These are phyloP conservation scores for Wallacemonas sp. DNA, from an alignment of 208 protist genomes.

Conservation along the genomic window DNA sequence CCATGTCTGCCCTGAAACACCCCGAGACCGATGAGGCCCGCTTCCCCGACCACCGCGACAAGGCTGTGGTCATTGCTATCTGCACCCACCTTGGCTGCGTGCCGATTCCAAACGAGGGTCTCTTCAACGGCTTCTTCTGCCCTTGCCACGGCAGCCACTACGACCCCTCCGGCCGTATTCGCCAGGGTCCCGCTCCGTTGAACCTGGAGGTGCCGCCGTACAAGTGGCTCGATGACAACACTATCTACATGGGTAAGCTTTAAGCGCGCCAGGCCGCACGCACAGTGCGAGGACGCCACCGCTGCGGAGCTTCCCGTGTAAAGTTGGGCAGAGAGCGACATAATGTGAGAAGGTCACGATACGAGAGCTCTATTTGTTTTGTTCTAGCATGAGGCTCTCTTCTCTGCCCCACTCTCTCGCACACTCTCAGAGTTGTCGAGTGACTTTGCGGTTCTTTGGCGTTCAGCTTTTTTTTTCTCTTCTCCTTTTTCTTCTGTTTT, in stretches of 20 bases:
- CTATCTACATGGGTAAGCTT: constrained; percentile 94
- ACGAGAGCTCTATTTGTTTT: no score
- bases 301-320: not conserved
- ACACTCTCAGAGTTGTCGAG: no score
- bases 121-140: constrained; percentile 98
- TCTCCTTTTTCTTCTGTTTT: constrained; percentile 10
- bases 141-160: constrained; percentile 99
- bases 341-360: not conserved
- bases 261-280: constrained; percentile 20
- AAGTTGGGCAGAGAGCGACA: not conserved
- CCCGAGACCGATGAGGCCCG: constrained; percentile 94
- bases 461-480: not conserved
- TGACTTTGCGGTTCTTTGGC: constrained; percentile 10
- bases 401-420: no score
- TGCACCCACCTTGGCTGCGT: constrained; percentile 99
- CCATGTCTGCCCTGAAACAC: constrained; percentile 92
- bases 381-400: no score
- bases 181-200: constrained; percentile 97
- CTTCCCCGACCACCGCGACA: constrained; percentile 85
- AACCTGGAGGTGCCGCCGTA: constrained; percentile 98
- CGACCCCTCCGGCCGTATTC: constrained; percentile 97
- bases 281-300: no score
- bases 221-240: constrained; percentile 93
- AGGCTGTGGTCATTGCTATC: constrained; percentile 96
- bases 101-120: constrained; percentile 95